Conservation (phyloP, 2,329 filamentous ascomycete genomes). For the Fusarium sp. region DNA sequence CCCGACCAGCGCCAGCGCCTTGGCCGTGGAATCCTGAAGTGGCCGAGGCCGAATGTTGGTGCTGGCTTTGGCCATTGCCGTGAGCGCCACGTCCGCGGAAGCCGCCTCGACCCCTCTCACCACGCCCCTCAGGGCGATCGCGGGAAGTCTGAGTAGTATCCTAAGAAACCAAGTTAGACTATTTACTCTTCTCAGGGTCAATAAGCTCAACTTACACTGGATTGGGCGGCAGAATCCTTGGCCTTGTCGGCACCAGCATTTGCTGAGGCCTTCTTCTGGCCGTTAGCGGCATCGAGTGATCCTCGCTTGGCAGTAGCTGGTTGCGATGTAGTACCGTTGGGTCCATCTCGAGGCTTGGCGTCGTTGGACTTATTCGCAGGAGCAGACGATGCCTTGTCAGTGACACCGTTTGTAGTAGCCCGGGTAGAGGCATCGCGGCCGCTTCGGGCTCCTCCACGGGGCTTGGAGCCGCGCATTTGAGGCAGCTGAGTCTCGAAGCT, state of each 20-base stretch:
- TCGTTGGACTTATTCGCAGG: conserved; percentile 48
- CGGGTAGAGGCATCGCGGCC: conserved; percentile 51
- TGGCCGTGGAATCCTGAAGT: conserved; percentile 47
- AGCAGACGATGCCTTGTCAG: conserved; percentile 51
- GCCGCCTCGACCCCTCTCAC: conserved; percentile 55
- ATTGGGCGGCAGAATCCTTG: conserved; percentile 52
- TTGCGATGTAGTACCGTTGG: conserved; percentile 51
- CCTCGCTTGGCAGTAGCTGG: conserved; percentile 56
- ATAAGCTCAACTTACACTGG: conserved; percentile 52
- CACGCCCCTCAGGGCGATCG: conserved; percentile 52
- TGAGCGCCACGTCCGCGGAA: conserved; percentile 60
- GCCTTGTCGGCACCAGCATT: conserved; percentile 50
- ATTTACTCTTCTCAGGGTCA: not conserved
- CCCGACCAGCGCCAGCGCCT: conserved; percentile 47
- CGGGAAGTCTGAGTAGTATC: conserved; percentile 43
- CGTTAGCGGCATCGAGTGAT: conserved; percentile 52
- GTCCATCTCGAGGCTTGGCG: conserved; percentile 50
- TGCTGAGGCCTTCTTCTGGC: conserved; percentile 56
- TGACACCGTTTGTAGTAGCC: conserved; percentile 46
- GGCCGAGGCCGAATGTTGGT: conserved; percentile 42
- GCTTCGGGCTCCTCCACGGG: conserved; percentile 60
- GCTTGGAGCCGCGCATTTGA: conserved; percentile 59
- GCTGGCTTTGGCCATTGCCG: conserved; percentile 49
- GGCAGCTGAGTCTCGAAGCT: conserved; percentile 87
- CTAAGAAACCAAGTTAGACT: conserved; percentile 30